Base-by-base conservation (phyloP, 768 basidiomycete genomes). In the Mycena crocata region DNA sequence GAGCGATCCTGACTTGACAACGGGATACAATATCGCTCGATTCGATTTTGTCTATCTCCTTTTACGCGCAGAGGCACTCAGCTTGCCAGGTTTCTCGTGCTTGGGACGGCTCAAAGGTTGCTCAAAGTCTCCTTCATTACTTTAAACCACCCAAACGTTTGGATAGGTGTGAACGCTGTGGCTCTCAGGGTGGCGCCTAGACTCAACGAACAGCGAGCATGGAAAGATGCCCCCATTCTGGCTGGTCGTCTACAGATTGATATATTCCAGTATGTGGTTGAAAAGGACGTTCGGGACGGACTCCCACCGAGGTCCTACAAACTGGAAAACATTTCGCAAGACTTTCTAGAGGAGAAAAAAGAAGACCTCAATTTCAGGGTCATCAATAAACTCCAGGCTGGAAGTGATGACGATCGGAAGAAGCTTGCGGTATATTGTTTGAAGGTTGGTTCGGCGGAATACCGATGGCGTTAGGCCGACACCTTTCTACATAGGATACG, bases 31-130 rank as follows among this genome's bases (percentile, higher is more conserved):
- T 77, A 86, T 87, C 42, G 74, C 87, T 37, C 86, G 86, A 72
- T 93, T 93, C 83, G 92, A 93, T 79, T 78, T 93, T 64, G 91
- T 91, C 9, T 92, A 93, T 72, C 80, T 93, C 12, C 75, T 93
- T 28, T 90, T 93, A 62, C 84, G 92, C 9, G 90, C 91, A 4
- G 88, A 85, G 40, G 37, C 4, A 21, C 56, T 64, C 14, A 23
- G 42, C 2, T 8, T 64, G 37, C 7, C 23, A 2, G 32, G 37
- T 5, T 64, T 64, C 15, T 15, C 63, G 14, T 64, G 48, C 28
- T 24, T 64, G 10, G 63, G 63, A 24, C n/a, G 63, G 31, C 55
- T 64, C 49, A 57, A 51, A 58, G 63, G 63, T 64, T 13, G n/a
- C 19, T 45, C 51, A 12, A 17, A 21, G n/a, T 24, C n/a, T 17